Evolutionary conservation across 805 yeast genomes (phyloP).

Genomic region (Starmerella geochares): DNA sequence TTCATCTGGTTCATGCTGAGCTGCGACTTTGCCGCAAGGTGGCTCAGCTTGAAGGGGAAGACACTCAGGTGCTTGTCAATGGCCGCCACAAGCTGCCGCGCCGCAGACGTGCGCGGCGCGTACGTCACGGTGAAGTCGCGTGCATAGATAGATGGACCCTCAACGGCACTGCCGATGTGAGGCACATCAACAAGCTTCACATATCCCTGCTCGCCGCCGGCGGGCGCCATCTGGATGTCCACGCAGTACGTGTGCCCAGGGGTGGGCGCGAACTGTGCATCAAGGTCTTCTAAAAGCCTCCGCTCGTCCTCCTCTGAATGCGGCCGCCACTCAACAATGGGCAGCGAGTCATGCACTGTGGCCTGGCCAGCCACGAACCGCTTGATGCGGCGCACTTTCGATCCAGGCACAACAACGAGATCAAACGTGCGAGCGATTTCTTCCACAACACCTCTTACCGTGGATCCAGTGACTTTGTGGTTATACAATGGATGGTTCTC

Average conservation of each 20-base stretch:
- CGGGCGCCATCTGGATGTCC: conserved; percentile 72
- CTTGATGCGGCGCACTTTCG: conserved; percentile 81
- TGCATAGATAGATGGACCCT: conserved; percentile 49
- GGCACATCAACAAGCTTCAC: conserved; percentile 27
- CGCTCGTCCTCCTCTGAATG: conserved; percentile 22
- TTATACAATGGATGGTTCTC: conserved; percentile 39
- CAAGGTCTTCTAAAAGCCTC: conserved; percentile 37
- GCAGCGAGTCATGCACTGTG: conserved; percentile 87
- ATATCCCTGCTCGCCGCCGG: conserved; percentile 31
- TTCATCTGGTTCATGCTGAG: conserved; percentile 52
- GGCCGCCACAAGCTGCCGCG: conserved; percentile 54
- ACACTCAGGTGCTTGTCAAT: conserved; percentile 71
- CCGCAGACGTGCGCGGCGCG: conserved; percentile 60
- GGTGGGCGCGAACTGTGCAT: conserved; percentile 44
- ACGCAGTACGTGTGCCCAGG: conserved; percentile 81
- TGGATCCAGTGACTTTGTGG: conserved; percentile 48
- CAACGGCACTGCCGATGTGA: conserved; percentile 26
- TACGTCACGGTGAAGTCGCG: conserved; percentile 82
- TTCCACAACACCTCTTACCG: conserved; percentile 69
- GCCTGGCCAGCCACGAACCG: conserved; percentile 94
- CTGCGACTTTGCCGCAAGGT: conserved; percentile 45
- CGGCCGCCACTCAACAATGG: conserved; percentile 54
- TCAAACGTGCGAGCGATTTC: conserved; percentile 74
- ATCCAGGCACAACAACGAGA: conserved; percentile 83
- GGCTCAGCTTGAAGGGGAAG: conserved; percentile 80